A percentile compares a stretch with the other conserved stretches of the same genome.
Evolutionary conservation across 129 eudicot species (phyloP).

Genomic region (Helichrysum umbraculigerum): DNA sequence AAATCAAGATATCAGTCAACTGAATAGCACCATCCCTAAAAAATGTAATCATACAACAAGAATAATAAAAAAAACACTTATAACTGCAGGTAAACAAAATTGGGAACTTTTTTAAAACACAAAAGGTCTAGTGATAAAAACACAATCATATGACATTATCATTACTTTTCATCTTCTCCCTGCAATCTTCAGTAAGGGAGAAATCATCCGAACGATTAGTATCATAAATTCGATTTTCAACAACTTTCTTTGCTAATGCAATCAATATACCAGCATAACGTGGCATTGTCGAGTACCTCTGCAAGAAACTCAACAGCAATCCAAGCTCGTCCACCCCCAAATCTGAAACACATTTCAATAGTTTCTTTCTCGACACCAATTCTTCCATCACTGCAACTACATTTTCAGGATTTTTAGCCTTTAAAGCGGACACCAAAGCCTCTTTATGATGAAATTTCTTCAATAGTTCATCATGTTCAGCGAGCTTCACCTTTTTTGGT

Average conservation of each 20-base stretch:
- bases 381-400: slow-evolving; percentile 92
- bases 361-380: slow-evolving; percentile 80
- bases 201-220: slow-evolving; percentile 55
- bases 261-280: slow-evolving; percentile 65
- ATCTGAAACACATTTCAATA: slow-evolving; percentile 65
- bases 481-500: slow-evolving; percentile 75
- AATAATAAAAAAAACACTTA: not conserved
- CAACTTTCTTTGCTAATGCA: slow-evolving; percentile 67
- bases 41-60: slow-evolving; percentile 4
- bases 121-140: slow-evolving; percentile 3
- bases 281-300: slow-evolving; percentile 70
- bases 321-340: slow-evolving; percentile 80
- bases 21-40: slow-evolving; percentile 8
- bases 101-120: not conserved
- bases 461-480: slow-evolving; percentile 78
- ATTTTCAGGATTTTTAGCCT: slow-evolving; percentile 63
- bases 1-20: not conserved
- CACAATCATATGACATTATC: slow-evolving; percentile 5
- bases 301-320: slow-evolving; percentile 63
- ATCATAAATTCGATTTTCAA: slow-evolving; percentile 73
- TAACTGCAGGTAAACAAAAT: slow-evolving; percentile 1
- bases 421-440: slow-evolving; percentile 73
- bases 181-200: slow-evolving; percentile 80
- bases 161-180: slow-evolving; percentile 50
- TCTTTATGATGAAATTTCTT: slow-evolving; percentile 91